Evolutionary conservation across 768 basidiomycete genomes (phyloP), one percentile per base, ranked within the genome.

Genomic region (Steccherinum ochraceum): DNA sequence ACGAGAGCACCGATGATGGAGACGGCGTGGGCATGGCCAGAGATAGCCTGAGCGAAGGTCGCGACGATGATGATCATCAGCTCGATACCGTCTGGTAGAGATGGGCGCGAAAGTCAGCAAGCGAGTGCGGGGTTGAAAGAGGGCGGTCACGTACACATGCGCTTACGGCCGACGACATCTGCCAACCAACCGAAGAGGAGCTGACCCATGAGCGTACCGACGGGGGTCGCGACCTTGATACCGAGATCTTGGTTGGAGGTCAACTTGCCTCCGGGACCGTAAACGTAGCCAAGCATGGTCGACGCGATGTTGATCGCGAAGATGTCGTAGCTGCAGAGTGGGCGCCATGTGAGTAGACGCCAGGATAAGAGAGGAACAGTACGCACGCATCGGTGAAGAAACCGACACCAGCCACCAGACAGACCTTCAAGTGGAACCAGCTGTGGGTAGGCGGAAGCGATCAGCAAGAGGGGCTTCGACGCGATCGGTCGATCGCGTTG

Each of bases 351-450:
- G 19, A 26, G 5, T 18, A 25, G 19, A 19, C 11, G 25, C 10
- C 12, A 13, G 21, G 18, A 20, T 13, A 13, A 49, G n/a, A 23
- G 24, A 25, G 25, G 16, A 43, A 23, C 41, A 19, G 13, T 3
- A 58, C 61, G 47, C 45, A 64, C 63, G 63, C 63, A 51, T 64
- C 63, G 12, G 63, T 63, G 50, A 66, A 64, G 57, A 66, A 64
- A 24, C 65, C 63, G 2, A 59, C 60, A 25, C 64, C 65, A 24
- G 65, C 72, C 45, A 72, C 69, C 35, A 68, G 49, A 56, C 61
- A 63, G 50, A 72, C 62, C 60, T 77, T 78, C 49, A 76, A 67
- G 54, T 81, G 79, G 65, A 78, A 79, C 68, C 71, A 76, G 1
- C 72, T 72, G 51, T 3, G 46, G 27, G 3, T n/a, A n/a, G n/a